phyloP scores from a whole-genome alignment of 2,329 filamentous ascomycete genomes.

The Cladosporium cucumerinum region DNA sequence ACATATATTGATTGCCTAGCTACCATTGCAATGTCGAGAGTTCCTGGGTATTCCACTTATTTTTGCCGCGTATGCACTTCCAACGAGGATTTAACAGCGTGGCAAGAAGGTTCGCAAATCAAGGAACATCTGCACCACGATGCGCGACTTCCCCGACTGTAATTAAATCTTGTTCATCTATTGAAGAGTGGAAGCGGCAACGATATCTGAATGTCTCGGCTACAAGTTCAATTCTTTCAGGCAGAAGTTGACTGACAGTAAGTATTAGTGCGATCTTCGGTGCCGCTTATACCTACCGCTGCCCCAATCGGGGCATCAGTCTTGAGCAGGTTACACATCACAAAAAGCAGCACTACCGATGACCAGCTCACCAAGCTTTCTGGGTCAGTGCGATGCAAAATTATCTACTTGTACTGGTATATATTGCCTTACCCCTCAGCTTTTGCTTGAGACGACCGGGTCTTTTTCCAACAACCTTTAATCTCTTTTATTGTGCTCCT shows the following conservation, averaged over 20 bases:
- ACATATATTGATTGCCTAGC: neutral
- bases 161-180: neutral
- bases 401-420: neutral
- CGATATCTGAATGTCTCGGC: neutral
- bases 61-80: neutral
- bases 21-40: neutral
- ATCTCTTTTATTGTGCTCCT: neutral
- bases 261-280: neutral
- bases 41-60: neutral
- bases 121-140: neutral
- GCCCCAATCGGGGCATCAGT: constrained; percentile 3
- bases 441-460: neutral
- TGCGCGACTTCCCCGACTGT: neutral
- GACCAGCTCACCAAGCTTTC: too few species aligned
- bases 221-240: neutral
- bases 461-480: neutral
- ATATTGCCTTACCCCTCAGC: neutral
- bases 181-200: neutral
- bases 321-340: neutral
- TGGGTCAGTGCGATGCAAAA: neutral
- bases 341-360: neutral
- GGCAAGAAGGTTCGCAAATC: neutral
- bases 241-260: neutral
- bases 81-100: neutral
- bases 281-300: neutral